Evolutionary conservation across 2,329 filamentous ascomycete genomes (phyloP).

Genomic region (Aspergillus puulaauensis): DNA sequence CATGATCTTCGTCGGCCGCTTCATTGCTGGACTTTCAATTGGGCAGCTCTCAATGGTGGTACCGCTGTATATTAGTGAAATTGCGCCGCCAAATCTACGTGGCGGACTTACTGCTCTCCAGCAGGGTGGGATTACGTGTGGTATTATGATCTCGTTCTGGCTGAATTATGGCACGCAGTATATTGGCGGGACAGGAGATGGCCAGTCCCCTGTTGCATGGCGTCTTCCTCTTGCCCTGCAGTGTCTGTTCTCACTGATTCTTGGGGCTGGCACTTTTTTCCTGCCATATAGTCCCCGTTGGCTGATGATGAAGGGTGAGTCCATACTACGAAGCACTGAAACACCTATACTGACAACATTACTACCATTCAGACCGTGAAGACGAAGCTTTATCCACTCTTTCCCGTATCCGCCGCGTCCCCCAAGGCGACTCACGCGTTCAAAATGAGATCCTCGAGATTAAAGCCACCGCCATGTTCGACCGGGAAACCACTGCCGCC

Average conservation of each 20-base stretch:
- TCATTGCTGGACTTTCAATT: slow-evolving; percentile 41
- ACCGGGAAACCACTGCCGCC: slow-evolving; percentile 23
- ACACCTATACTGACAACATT: background rate
- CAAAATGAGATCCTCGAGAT: slow-evolving; percentile 49
- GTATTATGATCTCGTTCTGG: slow-evolving; percentile 28
- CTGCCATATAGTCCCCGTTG: slow-evolving; percentile 56
- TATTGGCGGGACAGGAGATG: background rate
- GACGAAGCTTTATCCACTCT: slow-evolving; percentile 46
- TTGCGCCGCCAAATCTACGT: slow-evolving; percentile 30
- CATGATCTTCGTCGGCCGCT: slow-evolving; percentile 34
- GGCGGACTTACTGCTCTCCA: slow-evolving; percentile 25
- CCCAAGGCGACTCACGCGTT: slow-evolving; percentile 47
- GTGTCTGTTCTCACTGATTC: slow-evolving; percentile 37
- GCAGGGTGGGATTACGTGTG: slow-evolving; percentile 25
- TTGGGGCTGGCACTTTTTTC: slow-evolving; percentile 34
- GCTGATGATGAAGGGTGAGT: slow-evolving; percentile 40
- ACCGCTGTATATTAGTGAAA: slow-evolving; percentile 53
- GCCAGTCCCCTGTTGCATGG: slow-evolving; percentile 42
- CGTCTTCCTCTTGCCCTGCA: slow-evolving; percentile 51
- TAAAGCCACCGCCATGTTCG: slow-evolving; percentile 52
- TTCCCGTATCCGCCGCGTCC: slow-evolving; percentile 47
- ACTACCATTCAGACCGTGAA: slow-evolving; percentile 26
- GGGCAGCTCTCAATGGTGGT: slow-evolving; percentile 41
- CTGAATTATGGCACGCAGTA: slow-evolving; percentile 51
- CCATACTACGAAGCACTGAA: background rate